Conservation (phyloP, 2,329 filamentous ascomycete genomes). For the Calonectria naviculata region DNA sequence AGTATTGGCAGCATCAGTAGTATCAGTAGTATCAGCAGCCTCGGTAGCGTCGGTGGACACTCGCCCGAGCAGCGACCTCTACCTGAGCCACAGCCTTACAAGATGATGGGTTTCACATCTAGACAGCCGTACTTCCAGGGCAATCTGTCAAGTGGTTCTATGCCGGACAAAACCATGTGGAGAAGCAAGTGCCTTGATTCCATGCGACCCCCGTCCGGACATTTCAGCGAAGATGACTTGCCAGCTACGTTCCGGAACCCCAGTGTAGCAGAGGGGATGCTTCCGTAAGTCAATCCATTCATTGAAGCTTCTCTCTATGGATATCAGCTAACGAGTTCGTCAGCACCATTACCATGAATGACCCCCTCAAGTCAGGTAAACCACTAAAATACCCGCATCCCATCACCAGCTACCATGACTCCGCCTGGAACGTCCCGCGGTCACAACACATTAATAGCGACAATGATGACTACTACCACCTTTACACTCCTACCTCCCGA, state of each 20-base stretch:
- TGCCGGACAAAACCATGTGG: background rate
- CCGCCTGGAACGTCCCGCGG: conserved; percentile 27
- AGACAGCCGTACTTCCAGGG: background rate
- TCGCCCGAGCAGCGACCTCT: conserved; percentile 33
- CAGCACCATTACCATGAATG: background rate
- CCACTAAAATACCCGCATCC: conserved; percentile 20
- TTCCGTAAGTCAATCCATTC: background rate
- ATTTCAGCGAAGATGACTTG: conserved; percentile 6
- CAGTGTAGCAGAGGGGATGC: background rate
- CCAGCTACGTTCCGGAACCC: conserved; percentile 1
- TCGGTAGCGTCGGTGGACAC: conserved; percentile 5
- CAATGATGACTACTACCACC: conserved; percentile 11
- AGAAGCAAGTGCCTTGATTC: background rate
- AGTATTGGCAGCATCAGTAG: background rate
- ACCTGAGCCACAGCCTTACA: conserved; percentile 19
- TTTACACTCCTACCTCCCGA: conserved; percentile 15
- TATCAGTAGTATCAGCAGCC: conserved; percentile 4
- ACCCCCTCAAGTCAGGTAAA: background rate
- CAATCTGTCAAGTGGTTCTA: background rate
- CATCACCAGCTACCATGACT: conserved; percentile 13
- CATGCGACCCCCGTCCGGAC: background rate
- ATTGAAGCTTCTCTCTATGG: background rate
- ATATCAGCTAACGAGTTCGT: background rate
- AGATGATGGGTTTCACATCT: background rate
- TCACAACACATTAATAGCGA: background rate